Evolutionary conservation across 257 asterid genomes (phyloP).

Genomic region (Solanum acaule): DNA sequence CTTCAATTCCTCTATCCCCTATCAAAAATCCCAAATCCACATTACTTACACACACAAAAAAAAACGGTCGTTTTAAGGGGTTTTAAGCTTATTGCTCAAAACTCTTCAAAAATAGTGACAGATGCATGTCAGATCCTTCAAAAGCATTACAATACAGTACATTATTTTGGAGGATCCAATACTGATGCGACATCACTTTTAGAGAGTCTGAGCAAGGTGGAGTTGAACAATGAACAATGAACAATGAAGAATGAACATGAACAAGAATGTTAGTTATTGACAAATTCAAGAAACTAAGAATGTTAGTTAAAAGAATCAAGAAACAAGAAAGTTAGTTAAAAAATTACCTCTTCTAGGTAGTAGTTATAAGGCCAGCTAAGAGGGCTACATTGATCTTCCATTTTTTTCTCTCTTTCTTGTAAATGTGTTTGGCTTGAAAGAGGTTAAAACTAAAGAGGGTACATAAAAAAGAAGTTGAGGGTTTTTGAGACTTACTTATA

Average conservation of each 20-base stretch:
- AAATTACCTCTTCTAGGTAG: slow-evolving; percentile 5
- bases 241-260: too few species aligned
- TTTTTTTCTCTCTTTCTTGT: not conserved
- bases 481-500: slow-evolving; percentile 25
- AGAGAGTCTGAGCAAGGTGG: not conserved
- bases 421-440: slow-evolving; percentile 4
- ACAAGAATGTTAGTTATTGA: not conserved
- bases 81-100: not conserved
- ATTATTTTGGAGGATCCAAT: not conserved
- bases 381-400: slow-evolving; percentile 71
- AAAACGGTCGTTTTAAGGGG: not conserved
- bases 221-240: not conserved
- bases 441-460: slow-evolving; percentile 17
- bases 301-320: not conserved
- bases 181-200: not conserved
- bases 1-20: slow-evolving; percentile 80
- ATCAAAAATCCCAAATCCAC: not conserved
- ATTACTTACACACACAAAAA: not conserved
- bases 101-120: too few species aligned
- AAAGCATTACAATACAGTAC: not conserved
- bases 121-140: not conserved
- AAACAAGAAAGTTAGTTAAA: not conserved
- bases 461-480: slow-evolving; percentile 28
- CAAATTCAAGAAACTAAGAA: not conserved
- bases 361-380: slow-evolving; percentile 7